Base-by-base conservation (phyloP, 2,329 filamentous ascomycete species). In the Cladosporium sp. region DNA sequence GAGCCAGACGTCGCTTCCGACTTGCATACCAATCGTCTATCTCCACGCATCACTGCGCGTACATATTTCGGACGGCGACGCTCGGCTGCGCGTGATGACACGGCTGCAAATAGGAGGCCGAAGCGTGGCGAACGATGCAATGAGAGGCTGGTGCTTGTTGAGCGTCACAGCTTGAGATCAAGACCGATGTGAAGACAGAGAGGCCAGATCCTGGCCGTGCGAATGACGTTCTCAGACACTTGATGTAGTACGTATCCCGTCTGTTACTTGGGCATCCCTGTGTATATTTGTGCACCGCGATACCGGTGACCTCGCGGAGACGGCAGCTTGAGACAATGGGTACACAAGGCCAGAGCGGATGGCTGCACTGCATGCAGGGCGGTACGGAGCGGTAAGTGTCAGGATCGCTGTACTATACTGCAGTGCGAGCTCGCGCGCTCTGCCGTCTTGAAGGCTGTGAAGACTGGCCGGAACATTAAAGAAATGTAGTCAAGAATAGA, bases 241-340 rank as follows among this genome's bases (percentile, higher is more conserved):
- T 36, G 17, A 34, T 1, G 47, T 19, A 37, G 30, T 12, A 50
- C 47, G 30, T 34, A 50, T 36, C n/a, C 30, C 47, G 30, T 50
- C 17, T 37, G 5, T 3, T 50, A 50, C 20, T 37, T 14, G 14
- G 5, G 6, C 5, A 50, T 50, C 47, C 47, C 30, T 50, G 47
- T 50, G 30, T 50, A 50, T 50, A 36, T 36, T 50, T 50, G 47
- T 37, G 30, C 19, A 19, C 14, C 25, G 47, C 30, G 19, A 50
- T 37, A 19, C 17, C 19, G 30, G 17, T 37, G 47, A 36, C n/a
- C 30, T 17, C 47, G 30, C 47, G 19, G 28, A 22, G 47, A 50
- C 47, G 47, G 47, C 47, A 50, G 47, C 30, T n/a, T 50, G 47
- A 50, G 47, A 37, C 47, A 50, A 17, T 20, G 30, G 47, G 19